Base-by-base conservation (phyloP, 495 filamentous ascomycete genomes). In the Bryoglossum gracile region DNA sequence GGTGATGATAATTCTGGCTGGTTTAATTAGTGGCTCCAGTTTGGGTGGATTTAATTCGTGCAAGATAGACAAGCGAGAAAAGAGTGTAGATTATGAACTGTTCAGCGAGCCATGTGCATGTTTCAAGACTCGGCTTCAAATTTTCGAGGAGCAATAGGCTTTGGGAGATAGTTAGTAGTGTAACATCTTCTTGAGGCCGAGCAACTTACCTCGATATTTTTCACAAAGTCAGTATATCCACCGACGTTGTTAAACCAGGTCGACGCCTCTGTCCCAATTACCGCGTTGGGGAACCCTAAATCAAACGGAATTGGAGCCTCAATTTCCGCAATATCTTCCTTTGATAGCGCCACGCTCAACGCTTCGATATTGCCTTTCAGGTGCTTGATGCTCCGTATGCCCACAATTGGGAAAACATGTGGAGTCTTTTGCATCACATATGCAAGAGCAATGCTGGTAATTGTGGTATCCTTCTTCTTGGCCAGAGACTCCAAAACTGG, bases 341-440 rank as follows among this genome's bases (percentile, higher is more conserved):
- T 55, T 5, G 69, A 73, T 33, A 86, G 60, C 0, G 62, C 61
- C 24, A 86, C 67, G 0, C 48, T 63, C 38, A 87, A 59, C 0
- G 76, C 78, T 53, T 78, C 66, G 43, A 85, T 79, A 40, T 85
- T 87, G 35, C 72, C 73, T 47, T 75, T 67, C 17, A 86, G 59
- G 56, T 87, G 79, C 57, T 80, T 75, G 39, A 84, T 59, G 60
- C 79, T 86, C 8, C 80, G 62, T 2, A 78, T 71, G 10, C 76
- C 76, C 24, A 76, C 63, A 23, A 80, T 71, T 11, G 74, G 76
- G 52, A 71, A 77, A 32, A 69, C 64, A 51, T 74, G 67, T 3
- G 73, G 72, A 13, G 68, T 58, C 52, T 81, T 81, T 36, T 64
- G 58, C 46, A 73, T 60, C 6, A 78, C 64, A 51, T 81, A 82